Percentiles rank a stretch among this genome's conserved stretches.
These are phyloP conservation scores for Glycine soja DNA, from an alignment of 306 rosid genomes.

Conservation along the genomic window DNA sequence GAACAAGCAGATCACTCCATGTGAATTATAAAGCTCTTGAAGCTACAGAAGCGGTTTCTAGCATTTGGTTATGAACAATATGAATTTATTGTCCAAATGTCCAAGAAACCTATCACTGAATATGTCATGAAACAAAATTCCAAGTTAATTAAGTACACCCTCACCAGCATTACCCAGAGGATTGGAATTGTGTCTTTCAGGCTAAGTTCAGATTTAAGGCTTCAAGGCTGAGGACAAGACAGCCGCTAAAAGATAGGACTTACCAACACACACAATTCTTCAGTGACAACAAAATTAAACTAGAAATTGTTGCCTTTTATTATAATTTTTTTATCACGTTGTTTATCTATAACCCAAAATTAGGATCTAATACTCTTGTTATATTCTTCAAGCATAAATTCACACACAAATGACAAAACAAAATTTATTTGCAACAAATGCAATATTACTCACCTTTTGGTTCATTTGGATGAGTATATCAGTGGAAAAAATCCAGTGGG, in stretches of 20 bases:
- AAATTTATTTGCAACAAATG: constrained; percentile 29
- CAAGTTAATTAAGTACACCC: constrained; percentile 12
- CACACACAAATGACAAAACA: too few relatives aligned
- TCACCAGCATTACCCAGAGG: constrained; percentile 29
- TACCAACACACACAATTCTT: constrained; percentile 16
- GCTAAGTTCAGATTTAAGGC: constrained; percentile 31
- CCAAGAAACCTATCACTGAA: constrained; percentile 44
- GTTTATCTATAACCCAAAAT: neutral
- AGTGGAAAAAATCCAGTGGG: neutral
- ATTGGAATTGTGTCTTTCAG: constrained; percentile 9
- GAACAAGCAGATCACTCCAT: constrained; percentile 62
- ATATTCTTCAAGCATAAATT: constrained; percentile 7
- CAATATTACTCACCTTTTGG: neutral
- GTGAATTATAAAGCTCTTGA: constrained; percentile 56
- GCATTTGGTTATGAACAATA: constrained; percentile 48
- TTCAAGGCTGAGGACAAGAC: constrained; percentile 35
- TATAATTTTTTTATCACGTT: neutral
- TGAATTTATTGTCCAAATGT: constrained; percentile 43
- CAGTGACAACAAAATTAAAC: neutral
- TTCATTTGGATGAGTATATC: constrained; percentile 3
- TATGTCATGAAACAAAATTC: constrained; percentile 37
- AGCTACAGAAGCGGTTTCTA: constrained; percentile 56
- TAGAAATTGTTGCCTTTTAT: neutral
- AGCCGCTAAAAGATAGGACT: constrained; percentile 19
- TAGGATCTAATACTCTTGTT: neutral